These are phyloP conservation scores for Stephania yunnanensis DNA, from an alignment of 164 flowering plant genomes.

Conservation along the genomic window DNA sequence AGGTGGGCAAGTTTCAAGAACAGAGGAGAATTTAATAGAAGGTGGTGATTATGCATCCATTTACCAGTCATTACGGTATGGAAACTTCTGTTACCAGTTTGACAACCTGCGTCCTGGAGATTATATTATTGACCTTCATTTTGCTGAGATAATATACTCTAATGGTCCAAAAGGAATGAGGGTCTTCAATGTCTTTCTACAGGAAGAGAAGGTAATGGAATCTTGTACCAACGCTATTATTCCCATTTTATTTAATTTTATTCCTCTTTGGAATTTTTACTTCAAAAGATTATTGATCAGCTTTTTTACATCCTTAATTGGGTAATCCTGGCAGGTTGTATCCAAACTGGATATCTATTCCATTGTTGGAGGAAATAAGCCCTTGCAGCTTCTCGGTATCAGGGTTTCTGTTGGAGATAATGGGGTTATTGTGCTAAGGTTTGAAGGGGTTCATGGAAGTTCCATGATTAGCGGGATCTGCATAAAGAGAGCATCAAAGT, in stretches of 20 bases:
- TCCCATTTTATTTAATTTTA: not conserved
- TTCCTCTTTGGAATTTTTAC: not conserved
- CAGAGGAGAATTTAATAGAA: constrained; percentile 42
- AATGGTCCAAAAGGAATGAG: constrained; percentile 85
- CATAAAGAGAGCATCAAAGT: constrained; percentile 43
- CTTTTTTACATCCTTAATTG: not conserved
- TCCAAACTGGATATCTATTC: constrained; percentile 65
- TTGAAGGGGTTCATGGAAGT: constrained; percentile 62
- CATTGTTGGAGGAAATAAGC: constrained; percentile 71
- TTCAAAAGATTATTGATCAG: constrained; percentile 4
- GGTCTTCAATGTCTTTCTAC: constrained; percentile 64
- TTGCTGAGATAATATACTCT: constrained; percentile 62
- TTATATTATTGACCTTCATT: constrained; percentile 74
- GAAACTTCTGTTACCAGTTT: constrained; percentile 54
- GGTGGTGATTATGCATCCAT: constrained; percentile 52
- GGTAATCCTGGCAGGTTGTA: constrained; percentile 37
- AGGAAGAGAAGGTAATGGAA: constrained; percentile 68
- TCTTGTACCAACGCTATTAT: not conserved
- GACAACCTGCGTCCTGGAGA: constrained; percentile 52
- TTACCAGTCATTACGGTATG: constrained; percentile 65
- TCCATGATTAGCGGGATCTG: constrained; percentile 75
- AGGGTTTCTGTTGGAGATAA: constrained; percentile 48
- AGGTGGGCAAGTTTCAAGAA: constrained; percentile 67
- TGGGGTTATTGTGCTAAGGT: constrained; percentile 42
- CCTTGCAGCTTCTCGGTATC: constrained; percentile 56